Conservation (phyloP, 176 grass and related monocot species). For the Melocanna baccifera region DNA sequence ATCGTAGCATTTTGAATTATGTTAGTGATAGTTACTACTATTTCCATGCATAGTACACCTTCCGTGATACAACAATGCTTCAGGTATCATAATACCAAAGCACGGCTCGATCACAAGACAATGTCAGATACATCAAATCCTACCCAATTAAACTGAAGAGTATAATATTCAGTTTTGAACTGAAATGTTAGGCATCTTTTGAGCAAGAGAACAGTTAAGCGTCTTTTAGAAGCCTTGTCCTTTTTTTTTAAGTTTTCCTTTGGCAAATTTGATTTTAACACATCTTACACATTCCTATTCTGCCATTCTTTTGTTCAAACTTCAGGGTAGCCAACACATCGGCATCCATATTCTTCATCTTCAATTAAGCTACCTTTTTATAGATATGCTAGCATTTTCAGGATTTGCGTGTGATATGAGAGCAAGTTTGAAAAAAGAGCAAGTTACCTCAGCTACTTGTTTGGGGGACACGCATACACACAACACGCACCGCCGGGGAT, state of each 20-base stretch:
- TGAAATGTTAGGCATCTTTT: not conserved
- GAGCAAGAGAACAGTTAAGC: not conserved
- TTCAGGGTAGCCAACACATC: not conserved
- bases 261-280: not conserved
- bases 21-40: not conserved
- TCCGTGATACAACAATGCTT: not conserved
- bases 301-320: not conserved
- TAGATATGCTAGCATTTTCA: not conserved
- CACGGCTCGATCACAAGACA: not conserved
- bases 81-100: not conserved
- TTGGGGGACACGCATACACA: too few species aligned
- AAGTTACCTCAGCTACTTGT: not conserved
- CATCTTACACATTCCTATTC: not conserved
- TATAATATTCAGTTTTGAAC: not conserved
- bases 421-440: not conserved
- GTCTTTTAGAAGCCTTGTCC: not conserved
- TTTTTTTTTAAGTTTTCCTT: not conserved
- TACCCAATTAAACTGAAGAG: not conserved
- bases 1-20: not conserved
- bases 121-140: not conserved
- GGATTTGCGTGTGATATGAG: not conserved
- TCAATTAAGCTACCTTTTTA: not conserved
- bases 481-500: not conserved
- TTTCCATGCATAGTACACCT: not conserved
- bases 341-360: not conserved